Base-by-base conservation (phyloP, 768 basidiomycete genomes). In the Psilocybe cyanescens region DNA sequence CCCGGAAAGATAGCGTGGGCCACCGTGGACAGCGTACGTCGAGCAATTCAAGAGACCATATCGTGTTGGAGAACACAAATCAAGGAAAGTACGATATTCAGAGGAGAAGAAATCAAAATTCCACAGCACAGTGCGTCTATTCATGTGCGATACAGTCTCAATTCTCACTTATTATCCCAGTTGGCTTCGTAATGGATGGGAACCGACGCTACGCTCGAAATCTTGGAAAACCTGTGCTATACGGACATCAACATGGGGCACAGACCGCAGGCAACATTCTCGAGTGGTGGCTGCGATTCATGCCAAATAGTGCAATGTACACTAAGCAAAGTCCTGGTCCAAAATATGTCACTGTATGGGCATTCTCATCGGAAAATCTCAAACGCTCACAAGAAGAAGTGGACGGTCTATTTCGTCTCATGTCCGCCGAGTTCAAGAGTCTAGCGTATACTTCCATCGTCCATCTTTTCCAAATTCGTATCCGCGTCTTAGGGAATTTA, bases 101-200 rank as follows among this genome's bases (percentile, higher is more conserved):
- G n/a, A 16, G 16, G 5, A 11, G 33, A 11, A 17, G 31, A 48
- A 19, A 30, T 37, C 0, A 57, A 57, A n/a, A 24, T 57, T 2
- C 55, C 56, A 31, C 56, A 19, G 0, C 56, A 57, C 17, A 49
- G 56, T 57, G 14, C 16, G 56, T 57, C 7, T 11, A 12, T 3
- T 17, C 0, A 51, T 47, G n/a, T 47, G 17, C 4, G n/a, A 19
- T n/a, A 9, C 30, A 29, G 30, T 29, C 4, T 0, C 1, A 1
- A 1, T 2, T 11, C 3, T 51, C 12, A 2, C 46, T 9, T 19
- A 33, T 4, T 4, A 16, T 3, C 31, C 3, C 16, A 57, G 55
- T 57, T 19, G 55, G 55, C 16, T 47, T 57, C 14, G 55, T 57
- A 14, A 57, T 49, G 56, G 56, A 47, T 31, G 56, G 56, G 9